Conservation (phyloP, 768 basidiomycete genomes). For the Royoungia palumana region DNA sequence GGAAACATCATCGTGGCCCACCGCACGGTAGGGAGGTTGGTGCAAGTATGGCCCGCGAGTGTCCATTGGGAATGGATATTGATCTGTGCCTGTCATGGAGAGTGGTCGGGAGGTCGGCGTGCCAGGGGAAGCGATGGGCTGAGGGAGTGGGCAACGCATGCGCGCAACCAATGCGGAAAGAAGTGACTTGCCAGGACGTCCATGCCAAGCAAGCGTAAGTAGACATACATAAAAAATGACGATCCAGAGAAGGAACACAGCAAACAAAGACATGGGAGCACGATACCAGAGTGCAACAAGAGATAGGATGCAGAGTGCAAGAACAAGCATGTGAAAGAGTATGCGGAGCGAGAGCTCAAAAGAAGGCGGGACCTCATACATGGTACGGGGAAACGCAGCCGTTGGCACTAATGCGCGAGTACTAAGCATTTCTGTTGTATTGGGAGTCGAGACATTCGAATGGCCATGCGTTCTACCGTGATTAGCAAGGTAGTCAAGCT, state of each 20-base stretch:
- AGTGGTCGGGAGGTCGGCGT: conserved; percentile 39
- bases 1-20: conserved; percentile 43
- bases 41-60: conserved; percentile 61
- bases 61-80: conserved; percentile 45
- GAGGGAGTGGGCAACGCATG: conserved; percentile 36
- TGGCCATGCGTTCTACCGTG: conserved; percentile 44
- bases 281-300: conserved; percentile 58
- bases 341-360: conserved; percentile 44
- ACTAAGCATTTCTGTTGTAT: conserved; percentile 48
- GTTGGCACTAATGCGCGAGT: conserved; percentile 37
- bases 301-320: conserved; percentile 56
- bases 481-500: conserved; percentile 66
- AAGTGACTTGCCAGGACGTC: conserved; percentile 54
- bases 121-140: conserved; percentile 32
- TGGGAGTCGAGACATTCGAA: conserved; percentile 45
- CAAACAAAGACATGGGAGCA: conserved; percentile 55
- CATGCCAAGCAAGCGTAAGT: conserved; percentile 53
- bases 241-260: conserved; percentile 62
- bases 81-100: conserved; percentile 39
- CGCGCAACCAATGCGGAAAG: conserved; percentile 48
- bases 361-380: conserved; percentile 34
- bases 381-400: conserved; percentile 20
- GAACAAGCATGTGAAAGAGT: conserved; percentile 53
- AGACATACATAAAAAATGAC: conserved; percentile 55
- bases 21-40: conserved; percentile 56